A percentile compares a stretch with the other conserved stretches of the same genome.
Conservation (phyloP, 352 stramenopile species). For the Phytopythium vexans region DNA sequence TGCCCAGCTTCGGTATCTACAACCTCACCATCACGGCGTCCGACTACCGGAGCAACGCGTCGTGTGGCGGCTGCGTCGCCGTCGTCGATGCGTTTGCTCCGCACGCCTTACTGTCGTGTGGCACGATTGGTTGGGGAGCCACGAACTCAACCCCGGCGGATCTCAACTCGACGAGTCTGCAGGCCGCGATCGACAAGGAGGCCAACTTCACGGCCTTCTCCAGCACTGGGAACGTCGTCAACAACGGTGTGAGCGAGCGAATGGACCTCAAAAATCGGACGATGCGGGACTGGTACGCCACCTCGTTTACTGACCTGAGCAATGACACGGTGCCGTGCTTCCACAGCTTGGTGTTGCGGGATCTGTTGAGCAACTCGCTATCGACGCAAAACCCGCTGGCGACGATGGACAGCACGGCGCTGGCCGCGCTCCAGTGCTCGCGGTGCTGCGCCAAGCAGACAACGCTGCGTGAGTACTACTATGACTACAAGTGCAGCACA, state of each 20-base stretch:
- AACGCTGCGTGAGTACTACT: constrained; percentile 15
- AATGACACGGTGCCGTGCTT: constrained; percentile 9
- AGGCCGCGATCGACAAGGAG: constrained; percentile 9
- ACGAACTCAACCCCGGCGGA: background rate
- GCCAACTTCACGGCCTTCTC: constrained; percentile 12
- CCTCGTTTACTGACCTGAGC: background rate
- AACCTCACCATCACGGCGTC: constrained; percentile 25
- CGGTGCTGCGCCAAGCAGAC: constrained; percentile 16
- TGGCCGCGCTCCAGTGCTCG: constrained; percentile 11
- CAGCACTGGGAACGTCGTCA: constrained; percentile 9
- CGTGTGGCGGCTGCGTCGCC: constrained; percentile 38
- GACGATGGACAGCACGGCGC: background rate
- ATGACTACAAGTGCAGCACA: constrained; percentile 18
- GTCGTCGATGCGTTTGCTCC: constrained; percentile 46
- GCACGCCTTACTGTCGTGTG: background rate
- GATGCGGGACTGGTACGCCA: constrained; percentile 14
- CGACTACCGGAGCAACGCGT: constrained; percentile 28
- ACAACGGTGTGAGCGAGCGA: constrained; percentile 13
- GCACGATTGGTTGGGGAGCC: background rate
- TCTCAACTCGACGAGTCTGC: constrained; percentile 2
- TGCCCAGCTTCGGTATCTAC: constrained; percentile 39
- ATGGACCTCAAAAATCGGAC: constrained; percentile 4
- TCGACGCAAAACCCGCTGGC: background rate
- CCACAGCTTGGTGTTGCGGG: constrained; percentile 2
- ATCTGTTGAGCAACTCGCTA: constrained; percentile 5